Evolutionary conservation across 2,329 filamentous ascomycete species (phyloP), one percentile per base, ranked within the genome.

Genomic region (Colletotrichum brevisporum): DNA sequence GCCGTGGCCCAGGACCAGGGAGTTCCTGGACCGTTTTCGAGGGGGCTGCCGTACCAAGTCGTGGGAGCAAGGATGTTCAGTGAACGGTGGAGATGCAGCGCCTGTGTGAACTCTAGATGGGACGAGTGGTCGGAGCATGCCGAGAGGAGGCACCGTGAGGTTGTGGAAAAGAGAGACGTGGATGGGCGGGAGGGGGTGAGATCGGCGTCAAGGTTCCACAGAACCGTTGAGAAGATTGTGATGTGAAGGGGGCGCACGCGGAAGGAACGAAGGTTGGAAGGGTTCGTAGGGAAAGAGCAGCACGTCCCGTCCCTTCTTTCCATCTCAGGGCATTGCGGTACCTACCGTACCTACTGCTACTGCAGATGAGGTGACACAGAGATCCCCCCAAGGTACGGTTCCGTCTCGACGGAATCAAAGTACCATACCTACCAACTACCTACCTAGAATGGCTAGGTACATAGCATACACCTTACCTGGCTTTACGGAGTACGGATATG

Each of bases 281-380:
- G 16, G 13, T n/a, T 6, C 41, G 13, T 43, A 36, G 45, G 18
- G 31, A 36, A 36, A 8, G 31, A 36, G 6, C 31, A 36, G 10
- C 31, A 6, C 31, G 31, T 36, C 31, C 31, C 31, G 31, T 12
- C 31, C 31, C 31, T 36, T 31, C 27, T 9, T 31, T 31, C 27
- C 27, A 31, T 31, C 27, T 31, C 27, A 9, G n/a, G n/a, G 27
- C 27, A 8, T 31, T 31, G 27, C 8, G 27, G 27, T 31, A 31
- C n/a, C n/a, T n/a, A n/a, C 27, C 27, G 10, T 9, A 9, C 2
- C 6, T n/a, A 31, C 39, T 31, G 43, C 31, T 45, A 26, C 13
- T 16, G 13, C 26, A 52, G 52, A 63, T 63, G 52, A 67, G 10
- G 59, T 47, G 51, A 63, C 43, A 63, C 64, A 59, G 54, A 67